These are phyloP conservation scores for Nemania sp. DNA, from an alignment of 2,329 filamentous ascomycete genomes.

Conservation along the genomic window DNA sequence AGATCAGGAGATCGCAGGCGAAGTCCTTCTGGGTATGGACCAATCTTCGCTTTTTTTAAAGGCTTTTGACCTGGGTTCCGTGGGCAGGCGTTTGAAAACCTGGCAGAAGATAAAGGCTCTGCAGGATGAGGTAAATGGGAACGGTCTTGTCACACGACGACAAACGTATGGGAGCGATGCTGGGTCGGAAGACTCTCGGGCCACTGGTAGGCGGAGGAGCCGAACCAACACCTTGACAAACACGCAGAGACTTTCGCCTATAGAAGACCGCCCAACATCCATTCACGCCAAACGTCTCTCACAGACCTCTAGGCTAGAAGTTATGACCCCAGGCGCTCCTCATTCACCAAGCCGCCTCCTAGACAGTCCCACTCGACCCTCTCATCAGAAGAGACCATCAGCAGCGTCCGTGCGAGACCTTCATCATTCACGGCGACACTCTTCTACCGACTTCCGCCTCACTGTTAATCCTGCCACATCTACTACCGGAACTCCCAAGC, in stretches of 20 bases:
- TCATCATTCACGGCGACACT: constrained; percentile 87
- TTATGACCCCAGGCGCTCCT: constrained; percentile 57
- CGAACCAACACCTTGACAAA: constrained; percentile 69
- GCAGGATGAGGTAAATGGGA: constrained; percentile 83
- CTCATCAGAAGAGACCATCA: constrained; percentile 73
- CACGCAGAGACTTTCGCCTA: constrained; percentile 57
- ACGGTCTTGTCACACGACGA: constrained; percentile 58
- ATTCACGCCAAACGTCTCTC: constrained; percentile 63
- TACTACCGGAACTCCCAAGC: constrained; percentile 56
- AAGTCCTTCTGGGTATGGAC: constrained; percentile 93
- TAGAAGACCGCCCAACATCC: constrained; percentile 61
- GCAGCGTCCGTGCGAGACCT: constrained; percentile 85
- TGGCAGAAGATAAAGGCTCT: constrained; percentile 96
- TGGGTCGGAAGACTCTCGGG: constrained; percentile 65
- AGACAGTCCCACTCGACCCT: constrained; percentile 62
- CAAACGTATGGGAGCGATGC: constrained; percentile 70
- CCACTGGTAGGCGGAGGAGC: constrained; percentile 59
- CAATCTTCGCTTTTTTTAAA: constrained; percentile 96
- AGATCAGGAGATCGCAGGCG: constrained; percentile 95
- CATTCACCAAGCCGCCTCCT: constrained; percentile 55
- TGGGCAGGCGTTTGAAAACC: constrained; percentile 88
- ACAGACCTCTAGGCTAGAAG: constrained; percentile 64
- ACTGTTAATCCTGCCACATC: constrained; percentile 52
- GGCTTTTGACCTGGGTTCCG: constrained; percentile 91
- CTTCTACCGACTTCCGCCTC: constrained; percentile 80